A percentile compares a stretch with the other conserved stretches of the same genome.
Conservation (phyloP, 1,284 basidiomycete genomes). For the Malassezia nana region DNA sequence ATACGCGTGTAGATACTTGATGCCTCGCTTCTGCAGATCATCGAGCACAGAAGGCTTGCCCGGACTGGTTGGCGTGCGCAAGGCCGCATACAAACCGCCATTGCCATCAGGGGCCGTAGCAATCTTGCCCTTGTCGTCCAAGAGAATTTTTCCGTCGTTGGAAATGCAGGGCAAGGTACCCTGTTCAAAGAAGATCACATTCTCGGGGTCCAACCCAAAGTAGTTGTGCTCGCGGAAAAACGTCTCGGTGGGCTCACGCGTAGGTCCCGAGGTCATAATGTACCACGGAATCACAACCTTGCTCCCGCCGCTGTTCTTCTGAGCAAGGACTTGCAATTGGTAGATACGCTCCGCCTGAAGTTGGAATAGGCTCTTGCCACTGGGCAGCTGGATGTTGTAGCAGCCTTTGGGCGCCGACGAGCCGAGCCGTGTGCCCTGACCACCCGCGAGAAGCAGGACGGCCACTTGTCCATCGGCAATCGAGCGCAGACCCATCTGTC, state of each 20-base stretch:
- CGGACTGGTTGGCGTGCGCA: slow-evolving; percentile 62
- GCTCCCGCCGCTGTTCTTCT: slow-evolving; percentile 49
- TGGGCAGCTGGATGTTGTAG: slow-evolving; percentile 90
- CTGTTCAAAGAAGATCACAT: slow-evolving; percentile 94
- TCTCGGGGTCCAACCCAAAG: slow-evolving; percentile 71
- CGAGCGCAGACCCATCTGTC: slow-evolving; percentile 65
- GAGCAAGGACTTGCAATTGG: slow-evolving; percentile 67
- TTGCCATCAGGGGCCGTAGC: slow-evolving; percentile 96
- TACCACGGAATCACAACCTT: slow-evolving; percentile 78
- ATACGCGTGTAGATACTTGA: slow-evolving; percentile 87
- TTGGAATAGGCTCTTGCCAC: slow-evolving; percentile 87
- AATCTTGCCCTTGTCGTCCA: slow-evolving; percentile 66
- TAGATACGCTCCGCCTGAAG: slow-evolving; percentile 89
- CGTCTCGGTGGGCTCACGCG: slow-evolving; percentile 69
- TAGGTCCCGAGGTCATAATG: slow-evolving; percentile 97
- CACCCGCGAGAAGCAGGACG: slow-evolving; percentile 92
- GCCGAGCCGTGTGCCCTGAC: slow-evolving; percentile 89
- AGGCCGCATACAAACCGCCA: slow-evolving; percentile 89
- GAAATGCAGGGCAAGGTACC: slow-evolving; percentile 91
- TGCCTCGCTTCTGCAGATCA: slow-evolving; percentile 66
- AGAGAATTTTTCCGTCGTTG: slow-evolving; percentile 83
- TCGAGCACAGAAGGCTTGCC: slow-evolving; percentile 61
- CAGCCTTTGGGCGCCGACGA: slow-evolving; percentile 90
- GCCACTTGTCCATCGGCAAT: slow-evolving; percentile 73
- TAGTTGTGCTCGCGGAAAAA: slow-evolving; percentile 70